Conservation (phyloP, 768 basidiomycete genomes). For the Trametopsis cervina region DNA sequence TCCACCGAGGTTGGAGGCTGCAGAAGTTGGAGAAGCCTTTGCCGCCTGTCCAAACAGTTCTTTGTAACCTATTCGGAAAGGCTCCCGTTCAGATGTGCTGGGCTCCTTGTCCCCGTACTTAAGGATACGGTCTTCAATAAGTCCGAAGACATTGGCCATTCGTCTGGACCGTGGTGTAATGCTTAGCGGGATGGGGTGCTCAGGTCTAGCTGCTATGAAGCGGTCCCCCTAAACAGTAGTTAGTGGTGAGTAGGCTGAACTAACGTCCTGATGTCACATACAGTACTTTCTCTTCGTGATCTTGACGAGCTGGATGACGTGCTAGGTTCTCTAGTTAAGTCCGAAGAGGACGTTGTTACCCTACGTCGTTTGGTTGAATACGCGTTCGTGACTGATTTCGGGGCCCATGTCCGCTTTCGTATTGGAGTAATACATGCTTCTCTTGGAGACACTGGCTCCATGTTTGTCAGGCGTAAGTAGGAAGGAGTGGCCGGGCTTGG, state of each 20-base stretch:
- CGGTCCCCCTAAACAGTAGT: slow-evolving; percentile 42
- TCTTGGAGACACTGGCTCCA: slow-evolving; percentile 3
- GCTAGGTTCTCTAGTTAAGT: slow-evolving; percentile 29
- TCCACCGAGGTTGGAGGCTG: slow-evolving; percentile 48
- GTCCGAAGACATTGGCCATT: slow-evolving; percentile 55
- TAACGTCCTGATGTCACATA: slow-evolving; percentile 10
- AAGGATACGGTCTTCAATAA: slow-evolving; percentile 48
- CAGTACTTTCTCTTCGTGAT: slow-evolving; percentile 24
- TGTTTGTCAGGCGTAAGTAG: neutral
- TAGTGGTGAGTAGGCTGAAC: neutral
- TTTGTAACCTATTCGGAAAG: slow-evolving; percentile 46
- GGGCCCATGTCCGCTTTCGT: slow-evolving; percentile 18
- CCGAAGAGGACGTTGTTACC: slow-evolving; percentile 33
- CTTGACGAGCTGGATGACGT: slow-evolving; percentile 8
- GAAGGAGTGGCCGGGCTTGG: no score
- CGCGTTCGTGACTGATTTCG: slow-evolving; percentile 31
- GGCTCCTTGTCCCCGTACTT: slow-evolving; percentile 38
- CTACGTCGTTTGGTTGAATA: slow-evolving; percentile 37
- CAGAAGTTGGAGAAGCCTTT: slow-evolving; percentile 35
- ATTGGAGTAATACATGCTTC: slow-evolving; percentile 8
- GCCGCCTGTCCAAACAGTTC: slow-evolving; percentile 37
- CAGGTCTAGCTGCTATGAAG: slow-evolving; percentile 50
- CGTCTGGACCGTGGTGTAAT: slow-evolving; percentile 62
- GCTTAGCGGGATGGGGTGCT: slow-evolving; percentile 45
- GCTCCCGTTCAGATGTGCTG: slow-evolving; percentile 29